Conservation (phyloP, 2,329 filamentous ascomycete species). For the Myrmaecium sp. region DNA sequence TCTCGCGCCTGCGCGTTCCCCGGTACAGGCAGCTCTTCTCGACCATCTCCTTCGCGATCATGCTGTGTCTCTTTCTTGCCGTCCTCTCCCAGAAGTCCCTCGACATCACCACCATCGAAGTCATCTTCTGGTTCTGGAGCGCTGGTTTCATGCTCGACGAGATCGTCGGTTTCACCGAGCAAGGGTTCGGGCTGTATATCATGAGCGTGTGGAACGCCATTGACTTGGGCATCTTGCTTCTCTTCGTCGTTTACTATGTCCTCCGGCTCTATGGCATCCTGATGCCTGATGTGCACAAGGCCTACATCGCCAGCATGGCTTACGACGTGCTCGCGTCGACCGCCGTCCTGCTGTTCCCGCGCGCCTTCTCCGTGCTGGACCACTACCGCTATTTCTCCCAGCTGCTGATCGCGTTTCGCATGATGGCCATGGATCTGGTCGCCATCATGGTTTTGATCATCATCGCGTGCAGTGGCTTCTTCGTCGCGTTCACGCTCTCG, state of each 20-base stretch:
- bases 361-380: slow-evolving; percentile 82
- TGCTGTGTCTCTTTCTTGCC: slow-evolving; percentile 72
- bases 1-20: slow-evolving; percentile 78
- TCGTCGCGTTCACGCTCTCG: slow-evolving; percentile 81
- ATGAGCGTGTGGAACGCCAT: slow-evolving; percentile 98
- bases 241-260: slow-evolving; percentile 79
- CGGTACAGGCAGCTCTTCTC: slow-evolving; percentile 84
- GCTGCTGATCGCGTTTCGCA: slow-evolving; percentile 77
- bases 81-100: slow-evolving; percentile 62
- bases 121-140: slow-evolving; percentile 96
- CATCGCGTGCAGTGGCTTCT: slow-evolving; percentile 85
- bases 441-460: slow-evolving; percentile 72
- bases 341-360: slow-evolving; percentile 74
- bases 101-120: slow-evolving; percentile 66
- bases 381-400: slow-evolving; percentile 96
- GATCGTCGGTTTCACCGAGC: slow-evolving; percentile 88
- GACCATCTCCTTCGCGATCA: slow-evolving; percentile 67
- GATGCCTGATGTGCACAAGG: slow-evolving; percentile 50
- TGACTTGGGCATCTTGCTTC: slow-evolving; percentile 71
- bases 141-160: slow-evolving; percentile 95
- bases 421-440: slow-evolving; percentile 82
- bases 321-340: slow-evolving; percentile 91
- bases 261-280: slow-evolving; percentile 79
- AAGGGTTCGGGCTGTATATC: slow-evolving; percentile 89
- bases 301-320: slow-evolving; percentile 63